Conservation (phyloP, 176 grass and related monocot species). For the Ensete ventricosum region DNA sequence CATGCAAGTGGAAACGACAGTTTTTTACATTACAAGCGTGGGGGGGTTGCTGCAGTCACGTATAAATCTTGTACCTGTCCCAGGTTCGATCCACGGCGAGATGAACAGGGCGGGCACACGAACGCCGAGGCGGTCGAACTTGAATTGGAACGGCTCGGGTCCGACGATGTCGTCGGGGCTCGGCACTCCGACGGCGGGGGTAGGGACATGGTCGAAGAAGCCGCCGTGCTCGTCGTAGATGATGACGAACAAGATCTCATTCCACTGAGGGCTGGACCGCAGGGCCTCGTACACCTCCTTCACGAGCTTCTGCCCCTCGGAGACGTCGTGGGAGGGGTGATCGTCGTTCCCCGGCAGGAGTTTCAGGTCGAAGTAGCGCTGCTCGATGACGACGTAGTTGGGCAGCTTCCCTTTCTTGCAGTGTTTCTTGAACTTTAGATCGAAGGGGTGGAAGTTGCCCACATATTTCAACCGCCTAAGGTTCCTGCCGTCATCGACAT, state of each 20-base stretch:
- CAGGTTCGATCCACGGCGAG: conserved; percentile 7
- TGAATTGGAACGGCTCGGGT: neutral
- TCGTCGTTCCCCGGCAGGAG: conserved; percentile 5
- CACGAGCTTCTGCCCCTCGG: conserved; percentile 2
- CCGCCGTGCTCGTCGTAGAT: conserved; percentile 18
- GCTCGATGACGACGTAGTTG: conserved; percentile 19
- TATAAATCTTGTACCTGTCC: neutral
- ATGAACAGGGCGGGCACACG: conserved; percentile 10
- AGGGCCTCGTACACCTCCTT: conserved; percentile 19
- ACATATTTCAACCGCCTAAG: conserved; percentile 1
- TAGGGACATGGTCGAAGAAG: conserved; percentile 17
- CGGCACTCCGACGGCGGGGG: conserved; percentile 8
- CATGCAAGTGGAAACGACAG: too few relatives aligned
- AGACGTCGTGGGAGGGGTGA: conserved; percentile 13
- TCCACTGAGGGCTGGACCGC: conserved; percentile 16
- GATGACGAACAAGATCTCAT: conserved; percentile 15
- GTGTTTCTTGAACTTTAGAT: conserved; percentile 1
- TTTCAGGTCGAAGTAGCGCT: conserved; percentile 11
- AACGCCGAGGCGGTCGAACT: conserved; percentile 15
- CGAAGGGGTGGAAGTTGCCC: conserved; percentile 2
- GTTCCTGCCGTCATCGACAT: neutral
- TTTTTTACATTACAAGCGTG: too few relatives aligned
- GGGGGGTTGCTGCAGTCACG: too few relatives aligned
- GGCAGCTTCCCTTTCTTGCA: conserved; percentile 14
- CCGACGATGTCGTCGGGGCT: conserved; percentile 13